phyloP scores from a whole-genome alignment of 1,139 yeast genomes.

The Lodderomyces theae region DNA sequence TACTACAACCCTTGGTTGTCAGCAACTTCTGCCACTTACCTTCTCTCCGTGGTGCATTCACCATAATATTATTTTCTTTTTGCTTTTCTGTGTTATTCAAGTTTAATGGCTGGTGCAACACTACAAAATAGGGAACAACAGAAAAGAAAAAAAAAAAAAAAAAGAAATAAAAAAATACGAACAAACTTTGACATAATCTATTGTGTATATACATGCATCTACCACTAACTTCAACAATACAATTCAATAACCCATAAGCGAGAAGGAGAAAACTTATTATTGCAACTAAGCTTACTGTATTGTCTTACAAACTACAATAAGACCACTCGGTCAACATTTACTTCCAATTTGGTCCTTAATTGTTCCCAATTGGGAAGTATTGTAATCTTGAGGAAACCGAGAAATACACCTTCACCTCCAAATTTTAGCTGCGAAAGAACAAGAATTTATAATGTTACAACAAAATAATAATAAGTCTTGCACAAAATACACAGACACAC shows the following conservation, averaged over 20 bases:
- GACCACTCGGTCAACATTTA: no score
- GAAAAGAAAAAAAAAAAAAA: no score
- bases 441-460: background rate
- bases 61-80: background rate
- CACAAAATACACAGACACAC: background rate
- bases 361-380: background rate
- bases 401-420: background rate
- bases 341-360: background rate
- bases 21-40: no score
- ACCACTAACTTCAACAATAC: background rate
- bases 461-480: background rate
- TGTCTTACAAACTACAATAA: no score
- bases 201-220: no score
- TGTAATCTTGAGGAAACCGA: slow-evolving; percentile 1
- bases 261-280: no score
- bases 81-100: background rate
- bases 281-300: no score
- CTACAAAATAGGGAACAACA: background rate
- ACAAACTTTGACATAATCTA: no score
- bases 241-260: background rate
- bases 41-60: no score
- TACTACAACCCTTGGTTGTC: background rate
- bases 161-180: no score
- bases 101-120: background rate
- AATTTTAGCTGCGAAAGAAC: slow-evolving; percentile 4